Evolutionary conservation across 371 early-diverging fungal genomes (phyloP).

Genomic region (Haplosporangium sp.): DNA sequence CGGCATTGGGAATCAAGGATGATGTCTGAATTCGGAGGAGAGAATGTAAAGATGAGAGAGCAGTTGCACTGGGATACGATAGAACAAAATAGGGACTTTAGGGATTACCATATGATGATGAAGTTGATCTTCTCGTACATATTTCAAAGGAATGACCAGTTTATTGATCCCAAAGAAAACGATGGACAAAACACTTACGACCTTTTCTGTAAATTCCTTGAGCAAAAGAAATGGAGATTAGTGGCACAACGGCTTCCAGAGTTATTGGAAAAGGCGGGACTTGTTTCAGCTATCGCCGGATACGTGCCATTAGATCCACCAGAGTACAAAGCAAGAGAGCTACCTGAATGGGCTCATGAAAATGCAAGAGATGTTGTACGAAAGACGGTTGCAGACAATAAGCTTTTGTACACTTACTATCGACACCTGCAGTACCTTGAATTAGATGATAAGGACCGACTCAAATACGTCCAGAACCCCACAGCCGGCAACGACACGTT

Average conservation of each 20-base stretch:
- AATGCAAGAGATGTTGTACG: slow-evolving; percentile 16
- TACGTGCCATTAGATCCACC: slow-evolving; percentile 15
- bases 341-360: slow-evolving; percentile 29
- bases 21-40: not conserved
- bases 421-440: slow-evolving; percentile 13
- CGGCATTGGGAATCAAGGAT: not conserved
- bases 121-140: not conserved
- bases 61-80: slow-evolving; percentile 17
- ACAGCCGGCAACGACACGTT: too few relatives aligned
- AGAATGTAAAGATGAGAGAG: slow-evolving; percentile 4
- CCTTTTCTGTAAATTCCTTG: not conserved
- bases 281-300: slow-evolving; percentile 1
- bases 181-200: too few relatives aligned
- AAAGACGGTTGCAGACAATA: slow-evolving; percentile 16
- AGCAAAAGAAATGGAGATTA: not conserved
- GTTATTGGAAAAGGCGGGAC: not conserved
- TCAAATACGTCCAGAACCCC: too few relatives aligned
- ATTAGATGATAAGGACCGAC: not conserved
- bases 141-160: not conserved
- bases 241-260: not conserved
- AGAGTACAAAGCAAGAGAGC: slow-evolving; percentile 4
- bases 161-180: too few relatives aligned
- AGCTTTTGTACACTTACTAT: slow-evolving; percentile 10
- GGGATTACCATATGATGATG: not conserved
- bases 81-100: not conserved